A percentile compares a stretch with the other conserved stretches of the same genome.
Conservation (phyloP, 2,329 filamentous ascomycete species). For the Metarhizium robertsii region DNA sequence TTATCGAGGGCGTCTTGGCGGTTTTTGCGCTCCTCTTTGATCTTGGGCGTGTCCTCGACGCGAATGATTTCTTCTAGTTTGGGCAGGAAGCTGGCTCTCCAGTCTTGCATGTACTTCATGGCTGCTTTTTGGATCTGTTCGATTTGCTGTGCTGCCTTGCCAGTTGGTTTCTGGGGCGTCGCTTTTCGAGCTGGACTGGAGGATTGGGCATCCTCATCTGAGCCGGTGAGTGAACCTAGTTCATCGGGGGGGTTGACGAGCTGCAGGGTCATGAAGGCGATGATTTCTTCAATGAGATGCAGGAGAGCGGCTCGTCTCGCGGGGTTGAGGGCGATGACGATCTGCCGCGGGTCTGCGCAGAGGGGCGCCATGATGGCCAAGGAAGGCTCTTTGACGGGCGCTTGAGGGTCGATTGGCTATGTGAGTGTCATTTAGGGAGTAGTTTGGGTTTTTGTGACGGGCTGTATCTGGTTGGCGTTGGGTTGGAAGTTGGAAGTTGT, state of each 20-base stretch:
- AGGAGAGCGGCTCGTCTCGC: conserved; percentile 42
- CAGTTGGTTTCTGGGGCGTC: conserved; percentile 1
- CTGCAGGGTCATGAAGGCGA: conserved; percentile 43
- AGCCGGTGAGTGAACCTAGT: conserved; percentile 19
- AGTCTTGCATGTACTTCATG: conserved; percentile 64
- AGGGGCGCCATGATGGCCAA: conserved; percentile 39
- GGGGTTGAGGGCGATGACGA: conserved; percentile 45
- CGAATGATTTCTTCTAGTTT: conserved; percentile 60
- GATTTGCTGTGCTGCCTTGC: conserved; percentile 16
- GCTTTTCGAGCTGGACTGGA: conserved; percentile 5
- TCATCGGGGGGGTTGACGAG: conserved; percentile 30
- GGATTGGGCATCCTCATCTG: conserved; percentile 6
- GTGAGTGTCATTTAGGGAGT: not conserved
- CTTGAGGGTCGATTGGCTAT: not conserved
- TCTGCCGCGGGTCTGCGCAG: conserved; percentile 43
- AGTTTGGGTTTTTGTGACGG: too few species aligned
- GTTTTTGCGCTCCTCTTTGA: conserved; percentile 35
- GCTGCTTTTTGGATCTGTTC: conserved; percentile 39
- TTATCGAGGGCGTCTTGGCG: conserved; percentile 33
- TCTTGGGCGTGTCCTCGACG: conserved; percentile 36
- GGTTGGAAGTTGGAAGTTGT: too few species aligned
- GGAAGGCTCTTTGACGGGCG: not conserved
- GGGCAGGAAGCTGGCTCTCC: conserved; percentile 61
- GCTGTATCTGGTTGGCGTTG: too few species aligned
- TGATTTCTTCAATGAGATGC: conserved; percentile 40